phyloP scores from a whole-genome alignment of 495 filamentous ascomycete genomes.

The Penicillium manginii region DNA sequence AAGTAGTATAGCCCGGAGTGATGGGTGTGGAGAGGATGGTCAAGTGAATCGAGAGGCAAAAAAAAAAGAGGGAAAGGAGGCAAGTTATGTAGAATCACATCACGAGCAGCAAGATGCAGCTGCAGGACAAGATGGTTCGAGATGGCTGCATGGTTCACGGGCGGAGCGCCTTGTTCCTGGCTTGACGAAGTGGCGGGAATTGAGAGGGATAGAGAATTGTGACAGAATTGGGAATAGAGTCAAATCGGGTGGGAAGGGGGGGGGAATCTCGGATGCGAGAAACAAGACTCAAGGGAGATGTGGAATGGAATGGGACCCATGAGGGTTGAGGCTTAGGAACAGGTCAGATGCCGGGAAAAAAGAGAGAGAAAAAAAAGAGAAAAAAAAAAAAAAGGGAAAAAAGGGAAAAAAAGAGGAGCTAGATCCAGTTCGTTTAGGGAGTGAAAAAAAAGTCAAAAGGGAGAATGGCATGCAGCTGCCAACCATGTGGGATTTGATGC shows the following conservation, averaged over 20 bases:
- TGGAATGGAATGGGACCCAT: constrained; percentile 12
- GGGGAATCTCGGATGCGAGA: constrained; percentile 27
- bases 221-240: neutral
- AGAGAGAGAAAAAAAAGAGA: neutral
- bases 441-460: constrained; percentile 5
- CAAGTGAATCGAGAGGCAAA: constrained; percentile 6
- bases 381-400: neutral
- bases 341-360: constrained; percentile 1
- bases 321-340: neutral
- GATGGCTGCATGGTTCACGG: constrained; percentile 22
- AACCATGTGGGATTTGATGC: constrained; percentile 41
- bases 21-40: neutral
- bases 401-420: no score
- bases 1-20: no score
- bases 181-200: constrained; percentile 34
- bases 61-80: constrained; percentile 11
- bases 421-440: no score
- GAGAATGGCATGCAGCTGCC: constrained; percentile 41
- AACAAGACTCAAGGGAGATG: neutral
- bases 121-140: constrained; percentile 4
- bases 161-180: constrained; percentile 28
- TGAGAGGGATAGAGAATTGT: constrained; percentile 5
- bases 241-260: neutral
- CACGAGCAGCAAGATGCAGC: constrained; percentile 22
- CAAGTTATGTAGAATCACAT: constrained; percentile 31